A percentile compares a stretch with the other conserved stretches of the same genome.
Conservation (phyloP, 139 green algal genomes). For the Pleodorina starrii region DNA sequence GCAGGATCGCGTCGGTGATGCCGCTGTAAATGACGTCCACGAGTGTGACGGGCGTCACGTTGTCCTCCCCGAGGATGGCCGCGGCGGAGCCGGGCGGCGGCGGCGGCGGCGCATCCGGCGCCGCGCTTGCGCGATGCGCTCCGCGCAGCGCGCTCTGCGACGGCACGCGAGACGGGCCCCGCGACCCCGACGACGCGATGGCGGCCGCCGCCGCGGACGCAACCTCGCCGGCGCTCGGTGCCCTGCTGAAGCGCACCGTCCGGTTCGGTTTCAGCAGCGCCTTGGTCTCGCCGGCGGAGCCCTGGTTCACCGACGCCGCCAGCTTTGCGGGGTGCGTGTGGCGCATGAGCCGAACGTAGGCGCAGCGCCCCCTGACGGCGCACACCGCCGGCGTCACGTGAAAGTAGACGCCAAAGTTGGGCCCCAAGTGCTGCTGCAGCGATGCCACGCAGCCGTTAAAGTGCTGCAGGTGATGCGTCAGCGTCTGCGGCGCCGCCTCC, state of each 20-base stretch:
- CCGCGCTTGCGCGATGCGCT: not conserved
- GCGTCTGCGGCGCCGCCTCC: not conserved
- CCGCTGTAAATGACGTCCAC: constrained; percentile 36
- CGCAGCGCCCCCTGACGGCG: constrained; percentile 23
- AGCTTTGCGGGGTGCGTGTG: constrained; percentile 29
- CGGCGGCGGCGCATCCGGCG: not conserved
- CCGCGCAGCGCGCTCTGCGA: not conserved
- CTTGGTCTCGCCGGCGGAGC: not conserved
- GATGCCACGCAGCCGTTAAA: constrained; percentile 21
- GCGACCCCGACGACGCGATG: not conserved
- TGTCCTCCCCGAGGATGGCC: constrained; percentile 18
- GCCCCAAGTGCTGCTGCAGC: constrained; percentile 29
- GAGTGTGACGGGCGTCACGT: constrained; percentile 1
- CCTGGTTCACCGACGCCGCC: not conserved
- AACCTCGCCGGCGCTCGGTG: not conserved
- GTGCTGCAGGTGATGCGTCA: not conserved
- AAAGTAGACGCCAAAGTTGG: constrained; percentile 48
- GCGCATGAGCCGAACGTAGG: constrained; percentile 28
- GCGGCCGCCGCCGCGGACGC: not conserved
- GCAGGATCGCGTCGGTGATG: constrained; percentile 30
- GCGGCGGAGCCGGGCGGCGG: constrained; percentile 15
- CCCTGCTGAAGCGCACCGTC: constrained; percentile 8
- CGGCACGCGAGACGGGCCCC: not conserved
- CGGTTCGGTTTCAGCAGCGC: not conserved
- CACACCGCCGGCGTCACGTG: constrained; percentile 34